Evolutionary conservation across 305 asterid genomes (phyloP), one percentile per base, ranked within the genome.

Genomic region (Fraxinus sp.): DNA sequence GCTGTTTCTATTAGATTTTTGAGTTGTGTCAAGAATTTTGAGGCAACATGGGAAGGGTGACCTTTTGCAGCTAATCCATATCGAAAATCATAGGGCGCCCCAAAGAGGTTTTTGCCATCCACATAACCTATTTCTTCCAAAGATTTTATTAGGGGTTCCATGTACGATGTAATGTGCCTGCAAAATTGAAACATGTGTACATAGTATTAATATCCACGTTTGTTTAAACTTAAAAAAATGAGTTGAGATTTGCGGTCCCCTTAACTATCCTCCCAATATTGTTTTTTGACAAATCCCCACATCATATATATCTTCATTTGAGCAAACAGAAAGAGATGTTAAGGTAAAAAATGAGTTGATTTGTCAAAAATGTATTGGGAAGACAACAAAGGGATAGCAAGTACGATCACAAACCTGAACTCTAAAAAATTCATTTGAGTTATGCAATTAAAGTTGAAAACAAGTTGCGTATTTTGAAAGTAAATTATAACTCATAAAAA

Each of bases 11-110:
- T 76, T 4, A 95, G 88, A 13, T 39, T 24, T 80, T 88, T 88
- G 0, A 94, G 86, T 82, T 91, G 94, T 2, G 88, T 18, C 0
- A 95, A 90, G 90, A 82, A 94, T 20, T 84, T 78, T 3, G 91
- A 86, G 57, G 87, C 96, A 13, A 95, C 95, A 0, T 2, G 20
- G 28, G 91, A 87, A 22, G 92, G 94, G 79, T 89, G 96, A 71
- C 93, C 97, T 7, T 78, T 73, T 16, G 97, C 90, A 0, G 97
- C 98, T 79, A 94, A 85, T 8, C 91, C 98, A 26, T 94, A 94
- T 4, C 97, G 92, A 39, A 95, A 95, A 87, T 95, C 98, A 20
- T 94, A 95, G 0, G 99, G 98, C 4, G 97, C 98, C 11, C 98
- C 98, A 18, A 92, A 93, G 46, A 95, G 89, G 76, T 90, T 93